Evolutionary conservation across 2,329 filamentous ascomycete species (phyloP).

Genomic region (Venturia carpophila): DNA sequence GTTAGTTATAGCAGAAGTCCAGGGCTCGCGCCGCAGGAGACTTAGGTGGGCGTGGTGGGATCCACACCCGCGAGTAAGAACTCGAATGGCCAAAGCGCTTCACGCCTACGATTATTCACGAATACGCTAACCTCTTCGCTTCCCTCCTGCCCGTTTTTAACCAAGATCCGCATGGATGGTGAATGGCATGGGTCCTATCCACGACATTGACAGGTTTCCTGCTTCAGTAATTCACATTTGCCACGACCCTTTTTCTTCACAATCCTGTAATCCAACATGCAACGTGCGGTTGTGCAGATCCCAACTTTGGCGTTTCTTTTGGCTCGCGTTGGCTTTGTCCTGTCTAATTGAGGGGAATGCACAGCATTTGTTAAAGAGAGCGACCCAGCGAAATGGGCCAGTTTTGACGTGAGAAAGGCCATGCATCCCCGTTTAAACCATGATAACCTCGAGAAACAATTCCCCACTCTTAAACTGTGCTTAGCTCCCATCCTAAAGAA

Average conservation of each 20-base stretch:
- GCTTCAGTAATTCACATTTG: conserved; percentile 11
- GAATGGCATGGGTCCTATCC: conserved; percentile 11
- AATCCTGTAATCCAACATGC: conserved; percentile 11
- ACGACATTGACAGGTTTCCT: conserved; percentile 11
- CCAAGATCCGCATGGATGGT: conserved; percentile 12
- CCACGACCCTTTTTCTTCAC: conserved; percentile 13
- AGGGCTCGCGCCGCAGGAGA: conserved; percentile 7
- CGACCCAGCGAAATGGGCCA: conserved; percentile 1
- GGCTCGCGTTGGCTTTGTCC: conserved; percentile 11
- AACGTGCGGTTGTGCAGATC: conserved; percentile 10
- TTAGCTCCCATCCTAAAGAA: conserved; percentile 3
- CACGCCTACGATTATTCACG: conserved; percentile 10
- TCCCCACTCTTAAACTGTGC: conserved; percentile 12
- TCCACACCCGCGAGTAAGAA: conserved; percentile 6
- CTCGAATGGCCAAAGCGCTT: conserved; percentile 5
- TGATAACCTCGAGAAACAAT: conserved; percentile 10
- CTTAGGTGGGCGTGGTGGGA: neutral
- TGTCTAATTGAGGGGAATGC: conserved; percentile 7
- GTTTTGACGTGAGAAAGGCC: conserved; percentile 7
- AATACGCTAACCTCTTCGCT: conserved; percentile 11
- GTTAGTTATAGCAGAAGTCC: neutral
- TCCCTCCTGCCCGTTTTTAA: conserved; percentile 11
- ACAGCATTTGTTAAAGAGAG: conserved; percentile 3
- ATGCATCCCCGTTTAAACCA: conserved; percentile 13
- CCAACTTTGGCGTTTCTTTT: conserved; percentile 11